A percentile compares a stretch with the other conserved stretches of the same genome.
These are phyloP conservation scores for Fusarium temperatum DNA, from an alignment of 2,329 filamentous ascomycete species.

Conservation along the genomic window DNA sequence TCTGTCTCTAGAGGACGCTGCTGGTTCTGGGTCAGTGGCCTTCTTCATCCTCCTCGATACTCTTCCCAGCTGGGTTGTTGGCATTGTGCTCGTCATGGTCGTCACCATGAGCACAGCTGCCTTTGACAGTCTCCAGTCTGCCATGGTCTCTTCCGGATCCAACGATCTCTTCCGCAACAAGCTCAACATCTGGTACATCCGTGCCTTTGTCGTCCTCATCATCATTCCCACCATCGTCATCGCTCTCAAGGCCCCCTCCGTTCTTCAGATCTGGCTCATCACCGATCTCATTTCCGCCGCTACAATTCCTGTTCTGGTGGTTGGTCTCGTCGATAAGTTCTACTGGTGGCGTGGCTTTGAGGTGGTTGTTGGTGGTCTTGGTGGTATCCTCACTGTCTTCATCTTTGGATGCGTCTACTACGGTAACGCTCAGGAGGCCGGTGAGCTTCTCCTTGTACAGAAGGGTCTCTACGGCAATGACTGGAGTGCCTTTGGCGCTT, in stretches of 20 bases:
- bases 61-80: conserved; percentile 83
- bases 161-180: conserved; percentile 88
- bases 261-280: conserved; percentile 85
- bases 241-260: conserved; percentile 76
- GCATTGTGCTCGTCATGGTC: conserved; percentile 83
- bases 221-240: conserved; percentile 80
- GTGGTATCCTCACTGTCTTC: conserved; percentile 82
- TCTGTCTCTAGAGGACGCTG: conserved; percentile 66
- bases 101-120: conserved; percentile 79
- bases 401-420: conserved; percentile 84
- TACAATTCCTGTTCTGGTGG: conserved; percentile 76
- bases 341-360: conserved; percentile 85
- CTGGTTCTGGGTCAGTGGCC: conserved; percentile 69
- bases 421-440: conserved; percentile 69
- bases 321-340: conserved; percentile 75
- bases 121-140: conserved; percentile 82
- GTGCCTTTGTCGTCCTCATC: conserved; percentile 72
- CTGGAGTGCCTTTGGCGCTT: conserved; percentile 85
- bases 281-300: conserved; percentile 81
- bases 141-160: conserved; percentile 85
- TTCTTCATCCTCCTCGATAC: conserved; percentile 79
- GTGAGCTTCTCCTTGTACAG: conserved; percentile 74
- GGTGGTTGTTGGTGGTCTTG: conserved; percentile 79
- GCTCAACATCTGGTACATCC: conserved; percentile 78
- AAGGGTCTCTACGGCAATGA: conserved; percentile 79